Evolutionary conservation across 2,329 filamentous ascomycete genomes (phyloP), one percentile per base, ranked within the genome.

Genomic region (Cladosporium phlei): DNA sequence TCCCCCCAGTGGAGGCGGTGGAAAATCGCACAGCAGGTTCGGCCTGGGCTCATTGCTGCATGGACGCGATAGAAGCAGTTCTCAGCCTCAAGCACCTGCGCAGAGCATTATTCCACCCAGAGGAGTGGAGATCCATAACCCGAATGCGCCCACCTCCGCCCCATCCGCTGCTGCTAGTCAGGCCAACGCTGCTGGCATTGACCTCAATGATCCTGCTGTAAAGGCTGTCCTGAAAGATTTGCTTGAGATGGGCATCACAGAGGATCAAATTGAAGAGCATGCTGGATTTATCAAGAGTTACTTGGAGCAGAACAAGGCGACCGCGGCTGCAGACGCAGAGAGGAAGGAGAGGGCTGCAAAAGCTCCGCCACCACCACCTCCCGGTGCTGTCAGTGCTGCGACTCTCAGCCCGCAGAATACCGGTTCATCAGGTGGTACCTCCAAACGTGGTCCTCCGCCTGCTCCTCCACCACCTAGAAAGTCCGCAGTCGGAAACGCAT

Each of bases 251-350:
- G 82, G 82, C 32, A 83, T 85, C 44, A 83, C 80, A 2, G 78
- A 82, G 58, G 80, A 84, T 56, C 77, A 83, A 63, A 82, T 85
- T 47, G 77, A 77, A 49, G 75, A 83, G 53, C 82, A 85, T 59
- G 75, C 78, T 2, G 81, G 82, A 46, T 85, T 85, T 56, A 85
- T 85, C 64, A 82, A 81, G 66, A 69, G 74, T 48, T 85, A 83
- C 58, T 79, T 84, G 52, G 78, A 81, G 58, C 77, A 83, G 59
- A 77, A 79, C 58, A 80, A 82, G 62, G 71, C 73, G 20, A 71
- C 70, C 44, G 73, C 70, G 32, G 63, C 67, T 16, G 66, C 69
- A 35, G 70, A 73, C 35, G 57, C 66, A 32, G 66, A 69, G 49
- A 65, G 63, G 34, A 69, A 71, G 53, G 71, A 76, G 33, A 69